Evolutionary conservation across 257 asterid genomes (phyloP).

Genomic region (Ilex asprella): DNA sequence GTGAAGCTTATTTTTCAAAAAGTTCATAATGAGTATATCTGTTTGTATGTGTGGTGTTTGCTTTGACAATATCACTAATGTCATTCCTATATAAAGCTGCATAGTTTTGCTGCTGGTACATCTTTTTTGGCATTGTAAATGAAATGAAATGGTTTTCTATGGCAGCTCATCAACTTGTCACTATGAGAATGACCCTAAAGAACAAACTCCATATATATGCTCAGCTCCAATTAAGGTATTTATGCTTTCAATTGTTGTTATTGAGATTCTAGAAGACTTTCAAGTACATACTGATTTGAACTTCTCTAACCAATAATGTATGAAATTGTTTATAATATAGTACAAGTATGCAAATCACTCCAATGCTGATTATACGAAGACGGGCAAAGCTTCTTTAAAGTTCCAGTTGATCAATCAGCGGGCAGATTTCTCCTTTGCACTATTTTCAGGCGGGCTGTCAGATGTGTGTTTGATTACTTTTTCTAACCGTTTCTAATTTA

Average conservation of each 20-base stretch:
- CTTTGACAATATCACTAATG: not conserved
- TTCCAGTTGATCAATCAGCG: slow-evolving; percentile 75
- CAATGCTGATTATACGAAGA: slow-evolving; percentile 37
- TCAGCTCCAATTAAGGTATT: slow-evolving; percentile 79
- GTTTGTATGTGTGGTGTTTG: not conserved
- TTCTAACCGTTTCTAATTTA: not conserved
- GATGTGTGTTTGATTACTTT: slow-evolving; percentile 24
- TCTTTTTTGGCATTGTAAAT: slow-evolving; percentile 1
- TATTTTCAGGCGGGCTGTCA: slow-evolving; percentile 66
- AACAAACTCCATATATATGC: slow-evolving; percentile 66
- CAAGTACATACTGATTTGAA: too few relatives aligned
- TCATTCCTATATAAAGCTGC: not conserved
- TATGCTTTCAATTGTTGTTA: not conserved
- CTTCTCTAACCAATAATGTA: slow-evolving; percentile 2
- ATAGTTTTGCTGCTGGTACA: not conserved
- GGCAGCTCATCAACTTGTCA: slow-evolving; percentile 67
- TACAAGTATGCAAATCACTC: slow-evolving; percentile 68
- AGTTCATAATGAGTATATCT: not conserved
- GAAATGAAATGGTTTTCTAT: slow-evolving; percentile 11
- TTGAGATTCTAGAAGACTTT: not conserved
- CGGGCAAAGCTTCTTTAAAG: slow-evolving; percentile 62
- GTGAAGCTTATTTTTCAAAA: not conserved
- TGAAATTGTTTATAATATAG: slow-evolving; percentile 34
- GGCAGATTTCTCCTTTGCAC: slow-evolving; percentile 52
- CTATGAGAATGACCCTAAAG: slow-evolving; percentile 33